Evolutionary conservation across 768 basidiomycete genomes (phyloP).

Genomic region (Daedaleopsis sinensis): DNA sequence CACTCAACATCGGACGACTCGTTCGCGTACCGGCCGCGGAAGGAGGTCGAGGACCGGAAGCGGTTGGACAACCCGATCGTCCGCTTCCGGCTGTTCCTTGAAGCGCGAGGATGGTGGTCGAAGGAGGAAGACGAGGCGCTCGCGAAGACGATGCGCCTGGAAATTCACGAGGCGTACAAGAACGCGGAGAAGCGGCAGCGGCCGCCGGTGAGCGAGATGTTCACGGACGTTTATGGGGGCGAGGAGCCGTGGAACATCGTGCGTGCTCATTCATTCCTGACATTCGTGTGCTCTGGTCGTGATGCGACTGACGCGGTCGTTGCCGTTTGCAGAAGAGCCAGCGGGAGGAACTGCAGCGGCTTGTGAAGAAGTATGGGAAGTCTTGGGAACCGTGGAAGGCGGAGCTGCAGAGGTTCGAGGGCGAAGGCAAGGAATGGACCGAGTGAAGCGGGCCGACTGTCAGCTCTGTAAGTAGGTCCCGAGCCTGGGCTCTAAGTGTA

Average conservation of each 20-base stretch:
- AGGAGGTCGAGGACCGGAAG: conserved; percentile 92
- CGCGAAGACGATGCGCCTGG: conserved; percentile 66
- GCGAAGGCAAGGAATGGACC: conserved; percentile 59
- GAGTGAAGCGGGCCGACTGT: conserved; percentile 5
- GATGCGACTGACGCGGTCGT: not conserved
- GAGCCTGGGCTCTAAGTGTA: too few species aligned
- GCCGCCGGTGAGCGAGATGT: conserved; percentile 75
- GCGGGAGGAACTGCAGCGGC: conserved; percentile 68
- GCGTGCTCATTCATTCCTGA: conserved; percentile 35
- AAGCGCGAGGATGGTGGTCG: conserved; percentile 85
- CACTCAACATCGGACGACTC: conserved; percentile 96
- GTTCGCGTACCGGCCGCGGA: conserved; percentile 86
- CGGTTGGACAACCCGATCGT: conserved; percentile 88
- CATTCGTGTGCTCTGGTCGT: not conserved
- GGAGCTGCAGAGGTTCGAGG: conserved; percentile 77
- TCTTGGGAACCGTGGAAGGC: conserved; percentile 85
- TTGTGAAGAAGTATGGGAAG: conserved; percentile 86
- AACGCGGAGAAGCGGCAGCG: conserved; percentile 72
- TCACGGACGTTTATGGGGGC: conserved; percentile 87
- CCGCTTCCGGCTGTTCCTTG: conserved; percentile 85
- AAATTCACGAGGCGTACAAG: conserved; percentile 80
- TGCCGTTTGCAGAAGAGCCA: conserved; percentile 68
- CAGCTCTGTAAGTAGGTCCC: not conserved
- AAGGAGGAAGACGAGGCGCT: conserved; percentile 71
- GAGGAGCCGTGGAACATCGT: conserved; percentile 86